These are phyloP conservation scores for Rubia tinctorum DNA, from an alignment of 305 asterid genomes.

Conservation along the genomic window DNA sequence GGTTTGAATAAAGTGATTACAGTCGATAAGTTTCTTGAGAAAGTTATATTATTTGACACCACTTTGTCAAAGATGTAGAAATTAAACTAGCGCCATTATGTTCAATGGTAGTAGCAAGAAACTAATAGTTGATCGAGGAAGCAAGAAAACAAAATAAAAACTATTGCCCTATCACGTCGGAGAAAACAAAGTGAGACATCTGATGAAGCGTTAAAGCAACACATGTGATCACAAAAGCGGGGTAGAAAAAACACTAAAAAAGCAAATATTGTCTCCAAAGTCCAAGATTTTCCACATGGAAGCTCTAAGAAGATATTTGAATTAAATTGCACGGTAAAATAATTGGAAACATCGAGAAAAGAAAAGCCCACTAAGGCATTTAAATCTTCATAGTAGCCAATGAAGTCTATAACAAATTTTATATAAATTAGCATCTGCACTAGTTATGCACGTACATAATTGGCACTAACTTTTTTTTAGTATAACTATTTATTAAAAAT, in stretches of 20 bases:
- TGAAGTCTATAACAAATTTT: too few species aligned
- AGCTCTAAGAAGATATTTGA: constrained; percentile 16
- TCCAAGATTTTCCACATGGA: constrained; percentile 36
- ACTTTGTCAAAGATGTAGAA: constrained; percentile 25
- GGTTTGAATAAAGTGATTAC: background rate
- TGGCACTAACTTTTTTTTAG: too few species aligned
- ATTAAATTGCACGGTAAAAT: constrained; percentile 10
- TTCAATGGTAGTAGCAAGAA: constrained; percentile 23
- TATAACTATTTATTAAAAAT: too few species aligned
- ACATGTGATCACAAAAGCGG: constrained; percentile 34
- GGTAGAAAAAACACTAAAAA: constrained; percentile 30
- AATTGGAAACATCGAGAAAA: constrained; percentile 21
- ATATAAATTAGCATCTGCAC: too few species aligned
- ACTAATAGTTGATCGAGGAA: constrained; percentile 19
- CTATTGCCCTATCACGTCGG: constrained; percentile 14
- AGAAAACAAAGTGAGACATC: constrained; percentile 27
- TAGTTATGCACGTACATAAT: too few species aligned
- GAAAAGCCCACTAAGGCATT: constrained; percentile 35
- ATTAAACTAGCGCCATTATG: constrained; percentile 18
- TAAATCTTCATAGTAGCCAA: constrained; percentile 13
- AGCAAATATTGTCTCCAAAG: constrained; percentile 29
- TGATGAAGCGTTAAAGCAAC: constrained; percentile 28
- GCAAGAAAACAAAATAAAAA: constrained; percentile 26
- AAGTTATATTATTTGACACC: constrained; percentile 16
- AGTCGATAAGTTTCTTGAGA: constrained; percentile 22